These are phyloP conservation scores for Rhytidiadelphus loreus DNA, from an alignment of 225 moss, liverwort and hornwort genomes.

Conservation along the genomic window DNA sequence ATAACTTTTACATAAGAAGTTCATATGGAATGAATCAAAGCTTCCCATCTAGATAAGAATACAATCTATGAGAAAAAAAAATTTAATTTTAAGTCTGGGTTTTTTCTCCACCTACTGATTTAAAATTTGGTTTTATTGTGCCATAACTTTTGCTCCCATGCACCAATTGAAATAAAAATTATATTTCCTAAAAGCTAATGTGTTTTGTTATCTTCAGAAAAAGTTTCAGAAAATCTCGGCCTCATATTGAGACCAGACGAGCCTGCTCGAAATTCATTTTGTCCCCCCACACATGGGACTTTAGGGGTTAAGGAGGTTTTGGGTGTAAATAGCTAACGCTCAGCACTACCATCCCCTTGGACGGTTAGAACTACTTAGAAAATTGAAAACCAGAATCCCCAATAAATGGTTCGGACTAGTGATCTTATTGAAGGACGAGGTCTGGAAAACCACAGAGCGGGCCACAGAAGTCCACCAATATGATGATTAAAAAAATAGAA, in stretches of 20 bases:
- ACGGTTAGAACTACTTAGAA: not conserved
- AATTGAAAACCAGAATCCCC: not conserved
- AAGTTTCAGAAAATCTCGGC: too few relatives aligned
- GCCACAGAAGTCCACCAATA: not conserved
- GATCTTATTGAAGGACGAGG: not conserved
- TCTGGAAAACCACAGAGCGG: not conserved
- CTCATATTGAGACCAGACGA: not conserved
- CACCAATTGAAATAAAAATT: not conserved
- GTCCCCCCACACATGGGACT: too few relatives aligned
- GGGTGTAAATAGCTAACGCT: not conserved
- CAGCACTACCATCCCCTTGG: not conserved
- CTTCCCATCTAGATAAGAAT: not conserved
- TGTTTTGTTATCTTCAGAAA: not conserved
- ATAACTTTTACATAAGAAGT: not conserved
- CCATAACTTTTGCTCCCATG: not conserved
- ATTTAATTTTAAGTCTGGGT: not conserved
- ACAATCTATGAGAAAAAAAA: not conserved
- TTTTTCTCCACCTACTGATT: fast-evolving
- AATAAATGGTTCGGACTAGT: not conserved
- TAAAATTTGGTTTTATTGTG: not conserved
- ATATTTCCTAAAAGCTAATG: not conserved
- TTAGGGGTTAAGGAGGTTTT: not conserved
- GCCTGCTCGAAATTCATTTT: not conserved
- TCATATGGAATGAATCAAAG: not conserved
- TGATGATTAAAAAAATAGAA: not conserved